These are phyloP conservation scores for Fusarium udum DNA, from an alignment of 2,329 filamentous ascomycete species.

Conservation along the genomic window DNA sequence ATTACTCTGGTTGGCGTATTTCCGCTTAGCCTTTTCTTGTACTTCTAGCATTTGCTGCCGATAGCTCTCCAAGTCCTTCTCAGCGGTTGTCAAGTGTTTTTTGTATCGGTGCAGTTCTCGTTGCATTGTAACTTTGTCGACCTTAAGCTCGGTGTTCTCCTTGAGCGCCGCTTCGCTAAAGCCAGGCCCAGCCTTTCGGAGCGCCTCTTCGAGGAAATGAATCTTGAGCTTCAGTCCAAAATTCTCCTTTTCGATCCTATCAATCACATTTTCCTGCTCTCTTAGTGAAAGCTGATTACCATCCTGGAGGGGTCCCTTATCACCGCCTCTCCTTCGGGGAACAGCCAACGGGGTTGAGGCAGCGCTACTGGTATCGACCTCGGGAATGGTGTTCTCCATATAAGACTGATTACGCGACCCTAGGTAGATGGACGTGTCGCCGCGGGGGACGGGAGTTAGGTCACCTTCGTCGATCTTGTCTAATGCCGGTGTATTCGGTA, in stretches of 20 bases:
- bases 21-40: conserved; percentile 81
- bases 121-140: conserved; percentile 89
- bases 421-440: conserved; percentile 77
- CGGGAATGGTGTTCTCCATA: conserved; percentile 76
- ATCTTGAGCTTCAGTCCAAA: conserved; percentile 97
- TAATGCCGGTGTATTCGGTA: conserved; percentile 74
- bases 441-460: conserved; percentile 76
- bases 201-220: conserved; percentile 91
- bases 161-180: conserved; percentile 89
- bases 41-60: conserved; percentile 83
- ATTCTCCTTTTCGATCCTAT: conserved; percentile 98
- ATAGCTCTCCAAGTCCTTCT: conserved; percentile 87
- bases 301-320: conserved; percentile 77
- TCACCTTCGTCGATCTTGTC: conserved; percentile 75
- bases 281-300: conserved; percentile 91
- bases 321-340: conserved; percentile 69
- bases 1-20: conserved; percentile 76
- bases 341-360: conserved; percentile 84
- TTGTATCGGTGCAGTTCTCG: conserved; percentile 86
- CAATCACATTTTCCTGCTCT: conserved; percentile 94
- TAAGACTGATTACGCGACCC: conserved; percentile 72
- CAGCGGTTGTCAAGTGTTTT: conserved; percentile 83
- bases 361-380: conserved; percentile 80
- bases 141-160: conserved; percentile 96
- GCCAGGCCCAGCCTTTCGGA: conserved; percentile 86